Evolutionary conservation across 306 rosid species (phyloP), one percentile per base, ranked within the genome.

Genomic region (Quercus wislizeni): DNA sequence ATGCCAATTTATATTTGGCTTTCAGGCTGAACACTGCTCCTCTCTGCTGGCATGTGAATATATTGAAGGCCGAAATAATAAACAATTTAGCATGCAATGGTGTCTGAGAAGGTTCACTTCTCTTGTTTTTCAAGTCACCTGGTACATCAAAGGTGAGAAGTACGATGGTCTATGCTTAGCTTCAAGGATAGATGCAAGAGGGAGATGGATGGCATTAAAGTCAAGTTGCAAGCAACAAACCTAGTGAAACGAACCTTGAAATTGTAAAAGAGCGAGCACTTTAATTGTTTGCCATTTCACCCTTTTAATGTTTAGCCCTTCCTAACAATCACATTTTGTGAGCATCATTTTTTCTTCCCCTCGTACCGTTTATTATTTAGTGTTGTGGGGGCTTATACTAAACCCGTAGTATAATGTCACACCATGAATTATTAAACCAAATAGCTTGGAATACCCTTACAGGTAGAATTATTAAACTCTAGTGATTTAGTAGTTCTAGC

Each of bases 121-220:
- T 67, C 28, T 30, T 31, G 10, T 62, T 23, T 33, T 25, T 55
- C 21, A 88, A 88, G 94, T 76, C 91, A 18, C 94, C 91, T 0
- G 94, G 90, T 30, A 81, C 77, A 73, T 83, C 92, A 3, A 86
- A 18, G 55, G 90, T 91, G 84, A 88, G 94, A 79, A 83, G 75
- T 46, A 91, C 83, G 82, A 89, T 91, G 93, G 90, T 88, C 80
- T 91, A 89, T 72, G 97, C 93, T 38, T 0, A 89, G 90, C 83
- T 86, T 92, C 38, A 91, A 88, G 79, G 93, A 91, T 17, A 90
- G 90, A 85, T 86, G 88, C 87, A 88, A 91, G 87, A 91, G 97
- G 81, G 93, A 88, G 74, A 76, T 91, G 79, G 92, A 89, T 64
- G 97, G 97, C 57, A 85, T 88, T 82, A 92, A 88, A 76, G 88